phyloP scores from a whole-genome alignment of 2,329 filamentous ascomycete species.

The Alternaria postmessia region DNA sequence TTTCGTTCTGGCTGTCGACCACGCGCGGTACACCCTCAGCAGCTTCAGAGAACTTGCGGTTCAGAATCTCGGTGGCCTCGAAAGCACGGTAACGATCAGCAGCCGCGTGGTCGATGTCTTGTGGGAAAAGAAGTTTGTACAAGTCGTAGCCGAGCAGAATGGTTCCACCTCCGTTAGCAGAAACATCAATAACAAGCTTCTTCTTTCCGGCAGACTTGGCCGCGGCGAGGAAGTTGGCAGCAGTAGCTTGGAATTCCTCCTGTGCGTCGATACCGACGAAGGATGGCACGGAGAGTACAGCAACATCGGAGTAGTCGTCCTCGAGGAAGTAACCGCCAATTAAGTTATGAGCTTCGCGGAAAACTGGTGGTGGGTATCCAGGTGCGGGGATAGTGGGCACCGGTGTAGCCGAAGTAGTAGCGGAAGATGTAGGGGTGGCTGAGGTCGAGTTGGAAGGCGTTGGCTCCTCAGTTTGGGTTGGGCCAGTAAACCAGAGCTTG shows the following conservation, averaged over 20 bases:
- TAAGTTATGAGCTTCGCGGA: constrained; percentile 53
- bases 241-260: constrained; percentile 53
- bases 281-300: constrained; percentile 55
- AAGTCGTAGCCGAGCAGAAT: constrained; percentile 69
- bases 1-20: constrained; percentile 46
- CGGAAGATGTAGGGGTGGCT: constrained; percentile 26
- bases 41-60: constrained; percentile 51
- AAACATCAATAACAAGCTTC: constrained; percentile 68
- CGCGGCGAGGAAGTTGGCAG: constrained; percentile 52
- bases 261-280: constrained; percentile 49
- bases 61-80: constrained; percentile 57
- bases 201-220: constrained; percentile 62
- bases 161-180: constrained; percentile 66
- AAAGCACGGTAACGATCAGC: constrained; percentile 61
- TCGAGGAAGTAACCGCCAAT: constrained; percentile 59
- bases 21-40: constrained; percentile 43
- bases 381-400: constrained; percentile 44
- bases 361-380: constrained; percentile 56
- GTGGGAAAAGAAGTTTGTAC: constrained; percentile 65
- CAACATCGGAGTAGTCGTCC: constrained; percentile 56
- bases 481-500: constrained; percentile 43
- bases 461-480: constrained; percentile 22
- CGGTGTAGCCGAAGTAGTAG: constrained; percentile 25
- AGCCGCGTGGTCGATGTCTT: constrained; percentile 57
- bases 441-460: constrained; percentile 26